Evolutionary conservation across 2,329 filamentous ascomycete species (phyloP).

Genomic region (Juglanconis oblonga): DNA sequence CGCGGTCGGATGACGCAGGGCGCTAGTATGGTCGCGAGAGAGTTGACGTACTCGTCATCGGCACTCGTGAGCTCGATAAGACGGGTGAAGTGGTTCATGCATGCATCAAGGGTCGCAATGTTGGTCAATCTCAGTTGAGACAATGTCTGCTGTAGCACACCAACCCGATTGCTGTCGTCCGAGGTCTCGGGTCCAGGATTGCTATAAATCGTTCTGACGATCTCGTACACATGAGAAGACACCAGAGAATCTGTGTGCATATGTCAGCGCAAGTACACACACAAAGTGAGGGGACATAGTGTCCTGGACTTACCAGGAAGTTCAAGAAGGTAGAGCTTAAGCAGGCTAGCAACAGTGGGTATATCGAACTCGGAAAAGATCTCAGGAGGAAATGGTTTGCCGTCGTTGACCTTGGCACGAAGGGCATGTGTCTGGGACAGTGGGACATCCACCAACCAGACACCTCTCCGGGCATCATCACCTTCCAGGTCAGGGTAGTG

Average conservation of each 20-base stretch:
- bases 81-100: constrained; percentile 97
- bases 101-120: constrained; percentile 96
- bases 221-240: constrained; percentile 97
- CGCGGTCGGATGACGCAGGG: constrained; percentile 87
- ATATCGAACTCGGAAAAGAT: constrained; percentile 86
- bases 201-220: constrained; percentile 94
- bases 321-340: constrained; percentile 94
- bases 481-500: constrained; percentile 91
- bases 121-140: constrained; percentile 93
- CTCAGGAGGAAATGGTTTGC: constrained; percentile 73
- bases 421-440: constrained; percentile 81
- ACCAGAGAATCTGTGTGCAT: constrained; percentile 78
- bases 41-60: constrained; percentile 77
- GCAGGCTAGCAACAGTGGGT: constrained; percentile 84
- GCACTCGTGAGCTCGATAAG: constrained; percentile 95
- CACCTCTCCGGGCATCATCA: constrained; percentile 84
- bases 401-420: constrained; percentile 79
- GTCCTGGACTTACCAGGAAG: constrained; percentile 70
- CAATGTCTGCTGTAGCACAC: constrained; percentile 91
- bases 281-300: not conserved
- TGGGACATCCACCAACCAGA: constrained; percentile 93
- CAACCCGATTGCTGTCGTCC: constrained; percentile 78
- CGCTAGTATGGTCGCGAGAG: constrained; percentile 72
- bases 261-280: constrained; percentile 26
- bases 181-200: constrained; percentile 59